phyloP scores from a whole-genome alignment of 495 filamentous ascomycete species.

The Lophiostoma macrostomum region DNA sequence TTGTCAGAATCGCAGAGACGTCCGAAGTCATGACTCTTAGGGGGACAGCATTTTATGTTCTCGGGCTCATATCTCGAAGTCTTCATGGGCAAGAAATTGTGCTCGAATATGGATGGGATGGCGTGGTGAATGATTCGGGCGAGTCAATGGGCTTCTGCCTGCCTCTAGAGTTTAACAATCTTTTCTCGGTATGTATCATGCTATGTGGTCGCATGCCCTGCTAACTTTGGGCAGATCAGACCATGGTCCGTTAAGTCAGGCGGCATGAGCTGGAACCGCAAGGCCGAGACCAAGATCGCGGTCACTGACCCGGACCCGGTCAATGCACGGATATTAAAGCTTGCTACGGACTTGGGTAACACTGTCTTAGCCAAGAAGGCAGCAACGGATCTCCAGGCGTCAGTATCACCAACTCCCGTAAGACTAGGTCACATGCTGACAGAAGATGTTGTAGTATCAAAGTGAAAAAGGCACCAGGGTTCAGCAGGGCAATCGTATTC shows the following conservation, averaged over 20 bases:
- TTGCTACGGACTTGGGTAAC: slow-evolving; percentile 84
- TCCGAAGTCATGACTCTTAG: slow-evolving; percentile 87
- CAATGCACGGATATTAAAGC: slow-evolving; percentile 70
- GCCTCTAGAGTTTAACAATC: slow-evolving; percentile 68
- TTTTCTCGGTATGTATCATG: slow-evolving; percentile 62
- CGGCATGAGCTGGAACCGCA: slow-evolving; percentile 36
- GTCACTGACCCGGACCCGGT: slow-evolving; percentile 59
- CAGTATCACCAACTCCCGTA: slow-evolving; percentile 14
- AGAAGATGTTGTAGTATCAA: slow-evolving; percentile 54
- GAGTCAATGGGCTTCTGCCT: slow-evolving; percentile 83
- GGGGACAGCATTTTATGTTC: slow-evolving; percentile 93
- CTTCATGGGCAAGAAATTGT: slow-evolving; percentile 89
- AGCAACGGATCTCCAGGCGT: slow-evolving; percentile 66
- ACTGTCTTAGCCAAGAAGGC: slow-evolving; percentile 79
- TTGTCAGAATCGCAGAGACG: slow-evolving; percentile 79
- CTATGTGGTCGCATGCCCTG: neutral
- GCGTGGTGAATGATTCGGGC: slow-evolving; percentile 78
- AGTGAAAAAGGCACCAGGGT: slow-evolving; percentile 62
- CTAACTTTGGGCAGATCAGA: slow-evolving; percentile 34
- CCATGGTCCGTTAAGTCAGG: slow-evolving; percentile 34
- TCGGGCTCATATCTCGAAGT: slow-evolving; percentile 88
- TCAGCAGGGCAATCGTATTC: slow-evolving; percentile 74
- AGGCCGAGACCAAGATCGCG: slow-evolving; percentile 36
- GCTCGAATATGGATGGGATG: slow-evolving; percentile 84
- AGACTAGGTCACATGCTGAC: slow-evolving; percentile 2